A percentile compares a stretch with the other conserved stretches of the same genome.
Conservation (phyloP, 257 asterid genomes). For the Lithospermum erythrorhizon region DNA sequence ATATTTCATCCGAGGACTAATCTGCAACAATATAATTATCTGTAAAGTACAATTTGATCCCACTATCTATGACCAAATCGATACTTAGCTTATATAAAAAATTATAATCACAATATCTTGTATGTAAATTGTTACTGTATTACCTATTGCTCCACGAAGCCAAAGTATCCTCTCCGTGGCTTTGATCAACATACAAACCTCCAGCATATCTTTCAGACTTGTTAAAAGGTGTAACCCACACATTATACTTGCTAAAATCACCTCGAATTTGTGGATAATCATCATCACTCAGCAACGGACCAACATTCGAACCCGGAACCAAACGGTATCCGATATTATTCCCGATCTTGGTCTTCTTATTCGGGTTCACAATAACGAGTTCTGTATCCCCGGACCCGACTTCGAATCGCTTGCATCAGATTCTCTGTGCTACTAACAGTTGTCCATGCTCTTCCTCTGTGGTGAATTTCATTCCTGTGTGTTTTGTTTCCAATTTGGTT, state of each 20-base stretch:
- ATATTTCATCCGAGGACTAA: too few species aligned
- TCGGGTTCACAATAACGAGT: slow-evolving; percentile 36
- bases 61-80: too few species aligned
- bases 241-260: slow-evolving; percentile 44
- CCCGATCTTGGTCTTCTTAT: slow-evolving; percentile 42
- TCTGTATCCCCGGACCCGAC: slow-evolving; percentile 30
- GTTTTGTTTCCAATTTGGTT: slow-evolving; percentile 4
- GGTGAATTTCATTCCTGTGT: neutral
- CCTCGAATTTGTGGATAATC: slow-evolving; percentile 62
- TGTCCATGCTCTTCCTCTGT: slow-evolving; percentile 26
- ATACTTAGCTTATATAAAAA: too few species aligned
- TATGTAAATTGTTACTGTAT: neutral
- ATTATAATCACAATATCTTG: too few species aligned
- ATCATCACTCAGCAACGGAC: slow-evolving; percentile 28
- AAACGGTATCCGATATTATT: slow-evolving; percentile 44
- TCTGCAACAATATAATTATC: too few species aligned
- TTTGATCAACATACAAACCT: slow-evolving; percentile 55
- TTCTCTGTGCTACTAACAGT: slow-evolving; percentile 26
- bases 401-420: slow-evolving; percentile 25
- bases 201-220: slow-evolving; percentile 62
- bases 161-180: slow-evolving; percentile 60
- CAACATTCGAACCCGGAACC: slow-evolving; percentile 28
- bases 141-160: slow-evolving; percentile 55
- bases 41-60: too few species aligned
- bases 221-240: slow-evolving; percentile 47